Evolutionary conservation across 768 basidiomycete species (phyloP), one percentile per base, ranked within the genome.

Genomic region (Psilocybe cubensis): DNA sequence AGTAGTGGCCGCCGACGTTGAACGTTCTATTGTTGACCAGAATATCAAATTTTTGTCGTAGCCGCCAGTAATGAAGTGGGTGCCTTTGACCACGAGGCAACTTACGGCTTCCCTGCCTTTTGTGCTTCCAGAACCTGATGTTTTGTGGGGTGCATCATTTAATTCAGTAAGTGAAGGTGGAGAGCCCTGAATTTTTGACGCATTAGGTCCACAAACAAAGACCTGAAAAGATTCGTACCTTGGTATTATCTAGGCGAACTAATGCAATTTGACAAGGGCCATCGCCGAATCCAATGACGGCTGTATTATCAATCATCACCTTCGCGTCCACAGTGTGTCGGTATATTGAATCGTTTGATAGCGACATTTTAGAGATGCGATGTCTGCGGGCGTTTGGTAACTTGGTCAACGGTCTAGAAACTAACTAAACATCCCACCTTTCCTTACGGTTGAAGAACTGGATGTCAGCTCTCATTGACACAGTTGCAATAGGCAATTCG

Each of bases 241-340:
- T 49, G 63, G 24, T 77, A 63, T 31, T 77, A 63, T 31, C 67
- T 66, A 46, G 38, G 18, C 44, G 43, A 23, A 80, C 64, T 47
- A 78, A 67, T 25, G 79, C 75, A 53, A 82, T 69, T 63, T 83
- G 80, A 57, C 61, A 69, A 7, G 71, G 71, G 11, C 80, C 77
- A 35, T 67, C 69, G 58, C 72, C 71, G 66, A 76, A 81, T 12
- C 75, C 80, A 58, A 84, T 65, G 49, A 81, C 70, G 28, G 73
- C 72, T 18, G 70, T 75, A 46, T 78, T 70, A 12, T 70, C 73
- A 27, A 80, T 64, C 54, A 78, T 70, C n/a, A n/a, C n/a, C 53
- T 76, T 74, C 20, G 76, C 81, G 60, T 85, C 81, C 43, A 72
- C 73, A 52, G 83, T 80, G 60, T 78, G 78, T 29, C 72, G 70